These are phyloP conservation scores for Cryptococcus jaspeensis DNA, from an alignment of 1,284 basidiomycete genomes.

Conservation along the genomic window DNA sequence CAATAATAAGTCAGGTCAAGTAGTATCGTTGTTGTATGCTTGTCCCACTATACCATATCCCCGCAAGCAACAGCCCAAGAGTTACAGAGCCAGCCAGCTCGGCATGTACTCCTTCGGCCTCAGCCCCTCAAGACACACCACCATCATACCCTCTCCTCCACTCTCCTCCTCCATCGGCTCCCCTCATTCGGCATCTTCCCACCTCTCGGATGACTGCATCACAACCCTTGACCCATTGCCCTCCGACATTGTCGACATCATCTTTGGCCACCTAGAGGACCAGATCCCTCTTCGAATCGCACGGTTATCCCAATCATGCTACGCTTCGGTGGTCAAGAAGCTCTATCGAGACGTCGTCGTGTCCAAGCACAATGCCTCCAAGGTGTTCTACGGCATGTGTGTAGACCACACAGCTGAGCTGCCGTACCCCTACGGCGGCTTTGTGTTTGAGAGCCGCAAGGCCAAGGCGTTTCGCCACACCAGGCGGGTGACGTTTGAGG, in stretches of 20 bases:
- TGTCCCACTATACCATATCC: too few relatives aligned
- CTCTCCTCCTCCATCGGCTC: neutral
- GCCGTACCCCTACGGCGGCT: slow-evolving; percentile 5
- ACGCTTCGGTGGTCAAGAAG: neutral
- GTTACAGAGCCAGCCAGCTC: too few relatives aligned
- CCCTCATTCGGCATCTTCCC: neutral
- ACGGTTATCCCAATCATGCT: slow-evolving; percentile 1
- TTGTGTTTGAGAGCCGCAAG: neutral
- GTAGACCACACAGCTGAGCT: slow-evolving; percentile 1
- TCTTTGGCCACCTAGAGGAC: slow-evolving; percentile 1
- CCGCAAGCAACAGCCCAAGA: too few relatives aligned
- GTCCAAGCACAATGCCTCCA: neutral
- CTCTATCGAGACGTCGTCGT: neutral
- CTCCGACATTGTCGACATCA: slow-evolving; percentile 1
- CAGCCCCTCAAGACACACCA: neutral
- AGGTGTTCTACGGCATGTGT: slow-evolving; percentile 4
- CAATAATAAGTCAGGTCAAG: too few relatives aligned
- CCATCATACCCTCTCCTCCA: neutral
- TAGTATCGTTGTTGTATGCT: too few relatives aligned
- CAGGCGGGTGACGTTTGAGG: neutral
- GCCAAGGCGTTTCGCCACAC: slow-evolving; percentile 1
- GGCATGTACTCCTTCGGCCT: neutral
- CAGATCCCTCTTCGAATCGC: neutral
- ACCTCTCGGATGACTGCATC: neutral
- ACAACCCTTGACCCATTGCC: slow-evolving; percentile 1